phyloP scores from a whole-genome alignment of 1,284 basidiomycete genomes.

The Malassezia japonica region DNA sequence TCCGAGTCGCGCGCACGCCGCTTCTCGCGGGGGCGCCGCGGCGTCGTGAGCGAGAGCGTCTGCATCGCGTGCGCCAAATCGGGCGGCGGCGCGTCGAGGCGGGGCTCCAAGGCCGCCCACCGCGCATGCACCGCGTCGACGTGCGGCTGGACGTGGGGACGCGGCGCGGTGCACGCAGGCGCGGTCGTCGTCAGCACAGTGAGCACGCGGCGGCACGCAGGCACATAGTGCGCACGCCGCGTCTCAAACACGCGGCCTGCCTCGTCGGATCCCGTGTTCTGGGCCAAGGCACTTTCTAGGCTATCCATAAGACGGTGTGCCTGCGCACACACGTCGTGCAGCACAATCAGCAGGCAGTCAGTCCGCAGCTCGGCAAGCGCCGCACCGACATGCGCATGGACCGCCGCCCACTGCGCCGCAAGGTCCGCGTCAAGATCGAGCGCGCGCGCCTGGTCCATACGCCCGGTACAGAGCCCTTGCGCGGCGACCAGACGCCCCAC shows the following conservation, averaged over 20 bases:
- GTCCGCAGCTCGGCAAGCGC: background rate
- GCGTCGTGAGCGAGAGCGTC: background rate
- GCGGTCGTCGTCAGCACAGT: background rate
- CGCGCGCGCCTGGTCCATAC: background rate
- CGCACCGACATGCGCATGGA: background rate
- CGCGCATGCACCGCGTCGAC: background rate
- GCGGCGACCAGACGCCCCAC: constrained; percentile 2
- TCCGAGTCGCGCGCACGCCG: background rate
- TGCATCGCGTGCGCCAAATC: background rate
- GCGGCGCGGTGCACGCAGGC: background rate
- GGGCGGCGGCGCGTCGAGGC: background rate
- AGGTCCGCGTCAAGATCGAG: background rate
- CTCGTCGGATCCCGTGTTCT: background rate
- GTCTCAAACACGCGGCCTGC: background rate
- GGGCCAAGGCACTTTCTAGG: background rate
- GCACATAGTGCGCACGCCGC: background rate
- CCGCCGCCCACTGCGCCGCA: background rate
- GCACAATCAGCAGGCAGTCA: constrained; percentile 1
- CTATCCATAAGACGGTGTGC: constrained; percentile 3
- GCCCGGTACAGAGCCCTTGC: background rate
- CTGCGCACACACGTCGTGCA: constrained; percentile 10
- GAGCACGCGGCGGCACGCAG: background rate
- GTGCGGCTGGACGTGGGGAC: background rate
- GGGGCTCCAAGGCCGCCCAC: background rate
- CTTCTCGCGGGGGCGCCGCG: background rate